These are phyloP conservation scores for Panicum hallii DNA, from an alignment of 202 grass and related monocot species.

Conservation along the genomic window DNA sequence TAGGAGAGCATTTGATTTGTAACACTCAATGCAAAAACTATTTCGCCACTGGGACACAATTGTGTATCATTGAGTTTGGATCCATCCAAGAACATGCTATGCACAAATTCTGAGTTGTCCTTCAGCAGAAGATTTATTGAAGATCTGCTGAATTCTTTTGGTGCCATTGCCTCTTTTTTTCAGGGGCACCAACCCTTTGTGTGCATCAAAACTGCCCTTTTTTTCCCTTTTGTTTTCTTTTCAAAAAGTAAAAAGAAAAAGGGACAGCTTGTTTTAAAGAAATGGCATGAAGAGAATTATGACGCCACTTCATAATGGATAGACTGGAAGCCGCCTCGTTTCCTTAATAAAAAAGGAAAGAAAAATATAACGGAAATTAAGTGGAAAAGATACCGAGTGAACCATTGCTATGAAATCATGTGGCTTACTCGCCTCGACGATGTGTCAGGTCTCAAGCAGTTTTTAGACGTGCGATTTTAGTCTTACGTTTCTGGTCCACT, in stretches of 20 bases:
- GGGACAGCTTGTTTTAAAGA: too few species aligned
- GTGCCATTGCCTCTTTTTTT: neutral
- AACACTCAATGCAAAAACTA: neutral
- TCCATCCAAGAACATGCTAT: conserved; percentile 3
- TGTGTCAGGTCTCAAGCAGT: too few species aligned
- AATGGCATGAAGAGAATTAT: too few species aligned
- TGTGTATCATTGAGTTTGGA: conserved; percentile 26
- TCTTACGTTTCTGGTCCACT: neutral
- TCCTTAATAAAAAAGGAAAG: too few species aligned
- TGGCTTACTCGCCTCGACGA: too few species aligned
- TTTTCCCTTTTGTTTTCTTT: neutral
- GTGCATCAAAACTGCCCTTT: neutral
- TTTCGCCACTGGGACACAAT: conserved; percentile 6
- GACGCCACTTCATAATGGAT: too few species aligned
- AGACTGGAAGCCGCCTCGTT: too few species aligned
- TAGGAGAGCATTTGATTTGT: neutral
- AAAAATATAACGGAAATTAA: too few species aligned
- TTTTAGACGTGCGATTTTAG: too few species aligned
- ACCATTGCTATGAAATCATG: too few species aligned
- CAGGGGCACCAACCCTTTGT: neutral
- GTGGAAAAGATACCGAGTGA: too few species aligned
- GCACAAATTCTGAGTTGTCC: neutral
- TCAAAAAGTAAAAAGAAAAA: too few species aligned
- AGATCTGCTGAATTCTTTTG: neutral
- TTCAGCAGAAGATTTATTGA: neutral